These are phyloP conservation scores for Balakata baccata DNA, from an alignment of 345 rosid species.

Conservation along the genomic window DNA sequence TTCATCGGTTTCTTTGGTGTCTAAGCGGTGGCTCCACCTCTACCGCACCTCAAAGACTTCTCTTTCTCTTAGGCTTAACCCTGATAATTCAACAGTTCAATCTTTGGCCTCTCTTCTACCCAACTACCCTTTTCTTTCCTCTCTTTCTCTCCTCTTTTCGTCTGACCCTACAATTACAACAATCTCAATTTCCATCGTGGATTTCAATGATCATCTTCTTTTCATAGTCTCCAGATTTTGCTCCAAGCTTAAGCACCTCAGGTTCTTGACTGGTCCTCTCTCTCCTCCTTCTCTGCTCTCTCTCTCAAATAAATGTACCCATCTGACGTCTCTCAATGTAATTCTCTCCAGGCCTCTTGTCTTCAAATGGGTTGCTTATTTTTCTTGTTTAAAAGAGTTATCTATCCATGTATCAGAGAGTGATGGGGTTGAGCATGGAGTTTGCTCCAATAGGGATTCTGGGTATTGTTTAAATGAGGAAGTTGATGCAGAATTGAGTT, in stretches of 20 bases:
- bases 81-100: constrained; percentile 32
- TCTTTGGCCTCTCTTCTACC: constrained; percentile 51
- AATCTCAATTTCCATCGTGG: not conserved
- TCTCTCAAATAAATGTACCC: constrained; percentile 42
- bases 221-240: constrained; percentile 45
- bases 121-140: constrained; percentile 56
- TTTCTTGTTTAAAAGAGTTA: constrained; percentile 57
- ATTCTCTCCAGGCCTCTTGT: constrained; percentile 46
- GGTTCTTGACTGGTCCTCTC: constrained; percentile 57
- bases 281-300: constrained; percentile 44
- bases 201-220: constrained; percentile 36
- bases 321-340: constrained; percentile 56
- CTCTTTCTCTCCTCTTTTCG: constrained; percentile 40
- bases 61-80: constrained; percentile 53
- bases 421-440: not conserved
- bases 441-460: constrained; percentile 8
- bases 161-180: constrained; percentile 20
- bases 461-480: constrained; percentile 30
- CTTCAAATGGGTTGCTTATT: constrained; percentile 58
- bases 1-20: constrained; percentile 59
- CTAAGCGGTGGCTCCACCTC: constrained; percentile 87
- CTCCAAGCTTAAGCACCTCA: constrained; percentile 46
- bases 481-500: constrained; percentile 42
- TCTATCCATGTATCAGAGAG: constrained; percentile 35
- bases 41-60: constrained; percentile 63